Evolutionary conservation across 345 rosid genomes (phyloP), one percentile per base, ranked within the genome.

Genomic region (Zanthoxylum bungeanum): DNA sequence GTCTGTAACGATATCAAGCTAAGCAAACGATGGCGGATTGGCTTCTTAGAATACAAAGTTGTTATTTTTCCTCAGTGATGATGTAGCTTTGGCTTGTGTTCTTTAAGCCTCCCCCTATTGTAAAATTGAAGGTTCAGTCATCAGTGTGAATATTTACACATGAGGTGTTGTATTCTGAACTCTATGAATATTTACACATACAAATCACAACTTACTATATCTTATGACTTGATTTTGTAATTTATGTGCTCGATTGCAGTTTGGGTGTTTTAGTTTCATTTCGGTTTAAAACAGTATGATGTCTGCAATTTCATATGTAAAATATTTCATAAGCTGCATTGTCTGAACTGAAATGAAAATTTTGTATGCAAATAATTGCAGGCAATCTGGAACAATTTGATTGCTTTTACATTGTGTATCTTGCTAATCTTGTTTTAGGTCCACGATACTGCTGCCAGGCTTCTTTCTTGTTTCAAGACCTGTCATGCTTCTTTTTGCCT

Each of bases 111-210:
- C n/a, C n/a, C 31, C 49, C 49, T 49, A 19, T 50, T 21, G 58
- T 65, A 47, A 65, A 28, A 30, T 28, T 7, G 53, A 46, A 46
- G 56, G 69, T 47, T 64, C 69, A 61, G 49, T 44, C 49, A 14
- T 1, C 17, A 14, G 44, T 27, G 47, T n/a, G 56, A 24, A 33
- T 19, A 47, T 56, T 55, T 55, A 62, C n/a, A 67, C 16, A 34
- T 63, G 64, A 37, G 50, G 73, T 30, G 39, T 27, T 77, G 76
- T 77, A 63, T 25, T 68, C 49, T 73, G 19, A 61, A 73, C 60
- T 77, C 73, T 77, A n/a, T n/a, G n/a, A 77, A 61, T 68, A n/a
- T 77, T 77, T 57, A 73, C 49, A 10, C 39, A 56, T 56, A 77
- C 46, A 11, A 27, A 19, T 40, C 16, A 46, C 57, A 59, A 4